Base-by-base conservation (phyloP, 2,329 filamentous ascomycete genomes). In the Fusarium lyarnte region DNA sequence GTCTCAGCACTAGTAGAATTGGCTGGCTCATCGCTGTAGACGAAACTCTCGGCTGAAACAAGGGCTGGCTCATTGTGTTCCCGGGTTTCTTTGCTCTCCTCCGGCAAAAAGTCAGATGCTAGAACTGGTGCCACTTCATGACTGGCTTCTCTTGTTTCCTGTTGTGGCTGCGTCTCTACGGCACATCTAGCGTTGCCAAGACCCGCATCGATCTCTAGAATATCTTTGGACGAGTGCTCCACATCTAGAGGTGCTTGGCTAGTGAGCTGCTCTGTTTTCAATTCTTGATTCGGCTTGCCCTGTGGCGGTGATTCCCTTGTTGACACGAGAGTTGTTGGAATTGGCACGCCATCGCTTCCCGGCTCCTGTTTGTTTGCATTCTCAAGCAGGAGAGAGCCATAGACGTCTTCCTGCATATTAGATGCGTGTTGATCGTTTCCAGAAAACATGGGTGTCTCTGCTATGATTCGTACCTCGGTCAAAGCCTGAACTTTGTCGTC, bases 31-130 rank as follows among this genome's bases (percentile, higher is more conserved):
- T 13, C 51, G 27, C 33, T 36, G 23, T 25, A 31, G 13, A 33
- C 29, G n/a, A 23, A 41, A 29, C 17, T 39, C 10, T 67, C 52
- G 29, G n/a, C 41, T 41, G 41, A 38, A 25, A 29, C 51, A 33
- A 47, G 35, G 27, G 17, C 25, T 19, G 54, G 57, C 39, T 58
- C 42, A 19, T 51, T 57, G 51, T 36, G 33, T 39, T 59, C 52
- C 13, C 43, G 39, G 14, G 41, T 61, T 25, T 73, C 61, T 47
- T 57, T 73, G 31, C 49, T 71, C 66, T 58, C 62, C 31, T 71
- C 66, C 23, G 49, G 27, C 25, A 38, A 46, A n/a, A 19, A 16
- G 23, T 70, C 29, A 39, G 43, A 49, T 43, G 43, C 35, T 23
- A 41, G 36, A 38, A 53, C 58, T 39, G 25, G 23, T 21, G 35